Base-by-base conservation (phyloP, 2,329 filamentous ascomycete genomes). In the Xylariaceae sp. region DNA sequence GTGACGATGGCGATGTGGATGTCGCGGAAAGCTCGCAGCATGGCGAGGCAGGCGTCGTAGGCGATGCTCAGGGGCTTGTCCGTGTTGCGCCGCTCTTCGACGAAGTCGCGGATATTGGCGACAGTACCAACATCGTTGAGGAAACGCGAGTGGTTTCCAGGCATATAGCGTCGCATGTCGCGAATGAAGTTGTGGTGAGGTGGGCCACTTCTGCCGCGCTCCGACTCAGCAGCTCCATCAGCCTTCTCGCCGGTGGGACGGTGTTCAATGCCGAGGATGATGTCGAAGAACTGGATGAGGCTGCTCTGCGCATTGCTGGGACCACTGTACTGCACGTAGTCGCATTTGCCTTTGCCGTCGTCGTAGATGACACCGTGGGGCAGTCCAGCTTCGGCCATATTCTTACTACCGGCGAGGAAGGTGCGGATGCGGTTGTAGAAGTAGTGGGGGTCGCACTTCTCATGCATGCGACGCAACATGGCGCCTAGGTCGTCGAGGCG, bases 101-200 rank as follows among this genome's bases (percentile, higher is more conserved):
- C 92, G 62, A 87, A 97, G 16, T 87, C 79, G 31, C 90, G 88
- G 61, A 99, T 90, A 66, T 97, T 97, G 61, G 93, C 86, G 4
- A 97, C 85, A 14, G 76, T 76, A 45, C 83, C 79, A 12, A 97
- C 86, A 57, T 95, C 88, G 58, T 88, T 81, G 3, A 99, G 79
- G 73, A 99, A 99, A 39, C 89, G 86, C 3, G 91, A 88, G 66
- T 99, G 94, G 0, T 88, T 83, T 0, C 91, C 93, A 0, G 94
- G 94, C 94, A 99, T 99, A 73, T 99, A 99, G 42, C 82, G 82
- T 53, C 93, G 88, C 94, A 99, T 99, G 60, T 99, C 94, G 66
- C 89, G 84, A 66, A 99, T 93, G 73, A 99, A 99, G 65, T 94
- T 95, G 73, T 96, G 84, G 39, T 81, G 78, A 5, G 84, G 79